A percentile compares a stretch with the other conserved stretches of the same genome.
These are phyloP conservation scores for Triadica sebifera DNA, from an alignment of 345 rosid genomes.

Conservation along the genomic window DNA sequence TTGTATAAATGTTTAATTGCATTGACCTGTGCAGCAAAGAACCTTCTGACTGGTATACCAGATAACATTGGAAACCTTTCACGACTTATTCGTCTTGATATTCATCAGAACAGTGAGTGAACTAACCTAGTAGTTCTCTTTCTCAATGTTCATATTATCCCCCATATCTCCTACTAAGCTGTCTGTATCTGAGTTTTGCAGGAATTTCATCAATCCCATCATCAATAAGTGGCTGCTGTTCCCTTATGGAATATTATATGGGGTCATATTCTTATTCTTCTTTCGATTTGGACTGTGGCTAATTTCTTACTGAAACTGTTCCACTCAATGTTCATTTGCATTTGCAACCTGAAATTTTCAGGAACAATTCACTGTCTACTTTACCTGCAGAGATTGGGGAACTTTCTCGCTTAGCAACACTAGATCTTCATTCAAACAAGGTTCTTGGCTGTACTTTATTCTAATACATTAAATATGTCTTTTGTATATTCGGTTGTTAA, in stretches of 20 bases:
- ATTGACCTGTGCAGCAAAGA: constrained; percentile 56
- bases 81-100: constrained; percentile 81
- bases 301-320: constrained; percentile 19
- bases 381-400: constrained; percentile 69
- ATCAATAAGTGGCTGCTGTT: constrained; percentile 72
- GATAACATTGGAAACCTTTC: constrained; percentile 73
- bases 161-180: constrained; percentile 13
- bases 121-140: constrained; percentile 4
- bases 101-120: constrained; percentile 88
- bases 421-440: constrained; percentile 90
- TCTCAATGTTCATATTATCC: constrained; percentile 8
- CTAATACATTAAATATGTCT: not conserved
- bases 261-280: constrained; percentile 58
- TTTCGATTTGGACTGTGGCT: constrained; percentile 11
- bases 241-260: constrained; percentile 77
- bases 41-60: constrained; percentile 64
- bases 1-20: not conserved
- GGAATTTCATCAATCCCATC: constrained; percentile 65
- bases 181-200: constrained; percentile 26
- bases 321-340: constrained; percentile 22
- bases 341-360: constrained; percentile 35
- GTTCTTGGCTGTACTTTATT: constrained; percentile 30
- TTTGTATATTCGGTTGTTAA: not conserved
- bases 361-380: constrained; percentile 64
- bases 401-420: constrained; percentile 66